Evolutionary conservation across 1,284 basidiomycete species (phyloP).

Genomic region (Neolentinus lepideus): DNA sequence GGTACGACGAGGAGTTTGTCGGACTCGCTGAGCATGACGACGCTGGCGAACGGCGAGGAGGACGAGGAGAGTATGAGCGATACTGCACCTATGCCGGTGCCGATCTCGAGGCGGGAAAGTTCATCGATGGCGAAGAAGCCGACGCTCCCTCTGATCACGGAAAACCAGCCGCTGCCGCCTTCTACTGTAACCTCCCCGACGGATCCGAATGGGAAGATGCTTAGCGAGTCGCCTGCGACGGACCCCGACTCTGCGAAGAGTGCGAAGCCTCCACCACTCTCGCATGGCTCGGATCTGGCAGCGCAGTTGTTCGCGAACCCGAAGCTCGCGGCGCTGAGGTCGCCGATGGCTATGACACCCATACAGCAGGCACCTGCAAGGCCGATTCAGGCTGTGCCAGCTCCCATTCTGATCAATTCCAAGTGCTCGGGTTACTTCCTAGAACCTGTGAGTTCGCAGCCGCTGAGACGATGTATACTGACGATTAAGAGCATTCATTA

Average conservation of each 20-base stretch:
- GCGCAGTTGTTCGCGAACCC: constrained; percentile 45
- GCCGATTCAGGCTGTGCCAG: neutral
- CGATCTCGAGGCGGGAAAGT: neutral
- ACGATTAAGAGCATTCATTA: constrained; percentile 21
- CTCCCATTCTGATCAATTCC: constrained; percentile 62
- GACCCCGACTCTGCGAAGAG: neutral
- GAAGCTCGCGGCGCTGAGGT: constrained; percentile 44
- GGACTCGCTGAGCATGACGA: constrained; percentile 32
- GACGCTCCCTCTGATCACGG: neutral
- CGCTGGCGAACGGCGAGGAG: constrained; percentile 23
- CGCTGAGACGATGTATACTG: neutral
- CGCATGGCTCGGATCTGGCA: constrained; percentile 36
- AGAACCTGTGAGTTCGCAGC: constrained; percentile 68
- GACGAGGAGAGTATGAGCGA: constrained; percentile 13
- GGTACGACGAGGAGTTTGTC: constrained; percentile 14
- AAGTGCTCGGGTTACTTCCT: constrained; percentile 95
- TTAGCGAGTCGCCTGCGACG: constrained; percentile 15
- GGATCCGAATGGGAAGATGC: constrained; percentile 16
- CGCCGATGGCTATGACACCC: constrained; percentile 25
- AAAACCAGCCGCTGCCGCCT: neutral
- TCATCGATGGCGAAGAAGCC: neutral
- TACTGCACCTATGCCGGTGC: neutral
- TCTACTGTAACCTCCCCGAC: neutral
- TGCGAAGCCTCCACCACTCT: constrained; percentile 9
- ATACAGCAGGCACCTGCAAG: constrained; percentile 7